Conservation (phyloP, 2,329 filamentous ascomycete species). For the Triangularia verruculosa region DNA sequence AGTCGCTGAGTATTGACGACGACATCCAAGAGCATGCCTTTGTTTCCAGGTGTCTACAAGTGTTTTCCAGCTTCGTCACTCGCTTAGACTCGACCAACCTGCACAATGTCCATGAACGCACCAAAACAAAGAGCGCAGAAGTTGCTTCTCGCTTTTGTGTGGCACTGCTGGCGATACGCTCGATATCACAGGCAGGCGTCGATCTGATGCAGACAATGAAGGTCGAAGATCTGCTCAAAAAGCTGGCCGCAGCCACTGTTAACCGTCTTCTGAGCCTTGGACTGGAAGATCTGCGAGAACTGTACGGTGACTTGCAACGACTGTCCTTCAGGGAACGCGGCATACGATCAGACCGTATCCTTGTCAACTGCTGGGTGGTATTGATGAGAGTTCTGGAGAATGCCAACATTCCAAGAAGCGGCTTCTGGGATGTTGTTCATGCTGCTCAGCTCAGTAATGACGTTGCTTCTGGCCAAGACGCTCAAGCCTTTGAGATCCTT, state of each 20-base stretch:
- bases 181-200: constrained; percentile 41
- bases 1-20: constrained; percentile 40
- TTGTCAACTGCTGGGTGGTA: constrained; percentile 56
- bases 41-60: constrained; percentile 42
- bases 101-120: not conserved
- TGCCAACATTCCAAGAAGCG: constrained; percentile 47
- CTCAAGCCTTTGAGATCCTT: constrained; percentile 49
- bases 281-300: constrained; percentile 40
- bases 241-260: constrained; percentile 39
- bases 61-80: constrained; percentile 41
- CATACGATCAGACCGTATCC: constrained; percentile 45
- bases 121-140: constrained; percentile 30
- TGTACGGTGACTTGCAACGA: constrained; percentile 49
- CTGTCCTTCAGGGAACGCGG: constrained; percentile 48
- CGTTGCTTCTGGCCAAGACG: constrained; percentile 39
- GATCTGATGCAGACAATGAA: constrained; percentile 38
- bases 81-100: constrained; percentile 33
- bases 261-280: constrained; percentile 43
- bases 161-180: constrained; percentile 39
- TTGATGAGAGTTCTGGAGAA: constrained; percentile 53
- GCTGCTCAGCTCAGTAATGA: constrained; percentile 38
- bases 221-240: constrained; percentile 49
- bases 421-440: constrained; percentile 61
- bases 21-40: constrained; percentile 40
- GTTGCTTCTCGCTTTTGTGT: constrained; percentile 39